Conservation (phyloP, 495 filamentous ascomycete species). For the Penicillium manginii region DNA sequence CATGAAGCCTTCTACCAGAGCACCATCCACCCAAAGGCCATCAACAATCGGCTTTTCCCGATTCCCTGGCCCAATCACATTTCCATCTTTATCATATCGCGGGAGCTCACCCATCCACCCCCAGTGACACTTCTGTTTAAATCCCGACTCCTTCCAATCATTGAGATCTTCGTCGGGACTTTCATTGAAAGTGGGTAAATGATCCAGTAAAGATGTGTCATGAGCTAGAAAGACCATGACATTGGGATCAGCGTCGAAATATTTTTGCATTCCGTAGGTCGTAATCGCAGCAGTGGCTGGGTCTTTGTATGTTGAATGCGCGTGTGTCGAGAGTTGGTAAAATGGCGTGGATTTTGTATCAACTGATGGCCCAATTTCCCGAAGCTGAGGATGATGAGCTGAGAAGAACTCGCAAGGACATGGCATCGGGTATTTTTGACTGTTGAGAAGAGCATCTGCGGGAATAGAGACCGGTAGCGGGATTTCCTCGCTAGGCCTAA, state of each 20-base stretch:
- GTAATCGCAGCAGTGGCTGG: neutral
- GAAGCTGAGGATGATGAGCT: neutral
- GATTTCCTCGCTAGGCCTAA: neutral
- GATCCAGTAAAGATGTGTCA: constrained; percentile 7
- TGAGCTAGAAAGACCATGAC: constrained; percentile 11
- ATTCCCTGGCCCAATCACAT: neutral
- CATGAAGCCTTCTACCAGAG: neutral
- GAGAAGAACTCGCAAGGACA: neutral
- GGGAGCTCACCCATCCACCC: constrained; percentile 12
- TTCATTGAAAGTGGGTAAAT: constrained; percentile 12
- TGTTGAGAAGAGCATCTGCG: neutral
- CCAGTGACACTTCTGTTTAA: constrained; percentile 15
- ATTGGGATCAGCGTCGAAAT: constrained; percentile 8
- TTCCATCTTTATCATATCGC: neutral
- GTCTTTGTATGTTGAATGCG: neutral
- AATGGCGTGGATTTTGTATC: neutral
- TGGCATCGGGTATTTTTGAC: neutral
- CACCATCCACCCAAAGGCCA: constrained; percentile 9
- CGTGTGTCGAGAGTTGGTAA: neutral
- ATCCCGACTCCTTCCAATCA: constrained; percentile 1
- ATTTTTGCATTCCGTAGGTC: neutral
- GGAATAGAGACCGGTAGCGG: neutral
- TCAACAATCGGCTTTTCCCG: constrained; percentile 1
- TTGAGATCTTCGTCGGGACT: constrained; percentile 9
- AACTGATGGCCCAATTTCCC: neutral